Base-by-base conservation (phyloP, 495 filamentous ascomycete genomes). In the Penicillium taxi region DNA sequence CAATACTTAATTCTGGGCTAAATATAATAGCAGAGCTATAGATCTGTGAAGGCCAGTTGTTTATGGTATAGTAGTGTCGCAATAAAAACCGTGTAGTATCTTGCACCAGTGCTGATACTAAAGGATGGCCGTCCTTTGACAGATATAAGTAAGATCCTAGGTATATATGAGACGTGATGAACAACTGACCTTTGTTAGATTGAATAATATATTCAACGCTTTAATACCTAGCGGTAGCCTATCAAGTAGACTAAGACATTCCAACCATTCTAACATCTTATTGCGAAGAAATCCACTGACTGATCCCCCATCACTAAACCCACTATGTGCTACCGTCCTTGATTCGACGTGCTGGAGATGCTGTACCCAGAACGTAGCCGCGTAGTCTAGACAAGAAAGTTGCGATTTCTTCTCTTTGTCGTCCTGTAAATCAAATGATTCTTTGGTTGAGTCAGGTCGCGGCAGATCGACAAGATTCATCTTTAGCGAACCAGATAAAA, bases 191-290 rank as follows among this genome's bases (percentile, higher is more conserved):
- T 19, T 29, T 8, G 25, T 17, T 6, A 23, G 2, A 23, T 22
- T 9, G 2, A 0, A 3, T 11, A 39, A 9, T 2, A 6, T 21
- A 11, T 39, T 3, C 7, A 30, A 3, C 7, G 13, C 12, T 30
- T 22, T 11, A 7, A 23, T 2, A 18, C 37, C 41, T 23, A 19
- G 18, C 18, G 40, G 25, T 17, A 52, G 25, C 34, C 15, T 37
- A 11, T 34, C 44, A 20, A 48, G 25, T 27, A 55, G 35, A 33
- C 48, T 55, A 32, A 55, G 44, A 35, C 41, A 52, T 41, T 52
- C 43, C 18, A 55, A 24, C 52, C 48, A 55, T 28, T 48, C 42
- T 19, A 55, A 42, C 1, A 55, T 26, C 24, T 47, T 55, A 9
- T 9, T 41, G 24, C 27, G 20, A 12, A 53, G 25, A 26, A 42